These are phyloP conservation scores for Rubia yunnanensis DNA, from an alignment of 257 asterid species.

Conservation along the genomic window DNA sequence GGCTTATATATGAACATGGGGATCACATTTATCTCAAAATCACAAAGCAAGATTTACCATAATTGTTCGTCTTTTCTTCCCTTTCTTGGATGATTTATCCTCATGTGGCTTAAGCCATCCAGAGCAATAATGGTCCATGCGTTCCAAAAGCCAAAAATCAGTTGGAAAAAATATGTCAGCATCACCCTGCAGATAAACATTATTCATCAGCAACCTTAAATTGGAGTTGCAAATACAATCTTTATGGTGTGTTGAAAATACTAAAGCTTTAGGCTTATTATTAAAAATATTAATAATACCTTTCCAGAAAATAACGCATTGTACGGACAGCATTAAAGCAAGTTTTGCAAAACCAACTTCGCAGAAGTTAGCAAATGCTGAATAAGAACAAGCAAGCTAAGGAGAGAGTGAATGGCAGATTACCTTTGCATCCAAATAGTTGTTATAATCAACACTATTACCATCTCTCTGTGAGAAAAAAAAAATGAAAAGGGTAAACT, in stretches of 20 bases:
- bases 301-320: neutral
- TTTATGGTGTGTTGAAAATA: neutral
- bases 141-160: constrained; percentile 86
- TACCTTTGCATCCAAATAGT: constrained; percentile 88
- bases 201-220: neutral
- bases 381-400: neutral
- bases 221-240: neutral
- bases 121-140: constrained; percentile 80
- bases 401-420: constrained; percentile 1
- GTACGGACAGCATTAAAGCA: neutral
- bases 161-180: constrained; percentile 98
- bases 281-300: neutral
- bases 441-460: constrained; percentile 54
- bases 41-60: constrained; percentile 38
- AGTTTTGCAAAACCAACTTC: neutral
- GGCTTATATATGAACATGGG: neutral
- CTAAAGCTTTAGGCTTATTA: neutral
- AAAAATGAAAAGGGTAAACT: neutral
- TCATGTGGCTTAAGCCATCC: constrained; percentile 54
- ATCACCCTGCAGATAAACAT: constrained; percentile 61
- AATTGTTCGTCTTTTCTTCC: constrained; percentile 85
- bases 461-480: constrained; percentile 73
- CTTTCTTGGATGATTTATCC: constrained; percentile 42
- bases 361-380: neutral
- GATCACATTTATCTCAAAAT: neutral